A percentile compares a stretch with the other conserved stretches of the same genome.
Evolutionary conservation across 2,329 filamentous ascomycete species (phyloP).

Genomic region (Lachnellula cervina): DNA sequence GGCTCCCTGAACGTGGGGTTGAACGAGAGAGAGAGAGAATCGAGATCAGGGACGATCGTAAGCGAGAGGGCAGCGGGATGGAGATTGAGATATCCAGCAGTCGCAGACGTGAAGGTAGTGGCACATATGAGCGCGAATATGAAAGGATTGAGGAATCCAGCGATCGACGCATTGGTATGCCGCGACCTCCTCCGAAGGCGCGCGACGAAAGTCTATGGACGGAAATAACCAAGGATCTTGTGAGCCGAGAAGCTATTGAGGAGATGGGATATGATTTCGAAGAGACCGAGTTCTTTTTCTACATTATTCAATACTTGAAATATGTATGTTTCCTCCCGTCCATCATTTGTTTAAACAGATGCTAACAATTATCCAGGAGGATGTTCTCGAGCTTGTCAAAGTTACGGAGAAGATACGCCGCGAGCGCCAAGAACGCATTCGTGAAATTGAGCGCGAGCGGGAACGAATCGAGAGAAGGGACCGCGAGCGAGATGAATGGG

Average conservation of each 20-base stretch:
- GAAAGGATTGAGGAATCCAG: constrained; percentile 48
- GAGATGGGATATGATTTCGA: constrained; percentile 81
- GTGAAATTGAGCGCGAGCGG: constrained; percentile 53
- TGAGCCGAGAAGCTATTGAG: constrained; percentile 81
- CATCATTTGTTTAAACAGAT: background rate
- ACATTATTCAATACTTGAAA: constrained; percentile 83
- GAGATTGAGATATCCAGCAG: constrained; percentile 28
- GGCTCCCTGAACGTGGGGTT: background rate
- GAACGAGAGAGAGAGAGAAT: constrained; percentile 16
- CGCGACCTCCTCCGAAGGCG: constrained; percentile 22
- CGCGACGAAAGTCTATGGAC: constrained; percentile 74
- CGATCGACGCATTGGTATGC: constrained; percentile 42
- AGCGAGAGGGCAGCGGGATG: constrained; percentile 19
- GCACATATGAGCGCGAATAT: constrained; percentile 30
- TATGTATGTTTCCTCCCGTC: constrained; percentile 59
- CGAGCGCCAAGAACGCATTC: constrained; percentile 47
- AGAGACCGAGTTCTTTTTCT: constrained; percentile 85
- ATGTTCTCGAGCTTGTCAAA: constrained; percentile 78
- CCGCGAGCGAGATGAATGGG: constrained; percentile 34
- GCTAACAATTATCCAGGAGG: constrained; percentile 57
- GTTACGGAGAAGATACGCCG: constrained; percentile 77
- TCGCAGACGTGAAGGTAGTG: constrained; percentile 9
- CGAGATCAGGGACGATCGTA: constrained; percentile 22
- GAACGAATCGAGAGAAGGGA: constrained; percentile 48
- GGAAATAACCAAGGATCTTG: constrained; percentile 90